Conservation (phyloP, 1,284 basidiomycete species). For the Rhodofomes roseus region DNA sequence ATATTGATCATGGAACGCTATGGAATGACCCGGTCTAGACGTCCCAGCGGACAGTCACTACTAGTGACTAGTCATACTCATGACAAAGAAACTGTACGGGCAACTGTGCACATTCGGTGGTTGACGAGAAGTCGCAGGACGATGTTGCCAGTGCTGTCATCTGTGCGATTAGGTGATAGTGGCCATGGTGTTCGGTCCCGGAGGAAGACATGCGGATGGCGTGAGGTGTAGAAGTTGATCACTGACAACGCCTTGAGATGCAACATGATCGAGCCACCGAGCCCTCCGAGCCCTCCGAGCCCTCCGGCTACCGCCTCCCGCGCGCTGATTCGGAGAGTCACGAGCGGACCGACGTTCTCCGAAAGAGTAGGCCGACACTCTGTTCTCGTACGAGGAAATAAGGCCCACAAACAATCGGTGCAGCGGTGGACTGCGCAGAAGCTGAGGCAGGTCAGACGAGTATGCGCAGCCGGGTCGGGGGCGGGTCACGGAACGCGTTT, state of each 20-base stretch:
- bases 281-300: no score
- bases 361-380: background rate
- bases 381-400: background rate
- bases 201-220: background rate
- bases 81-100: background rate
- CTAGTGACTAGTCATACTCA: background rate
- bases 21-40: background rate
- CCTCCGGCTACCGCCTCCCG: background rate
- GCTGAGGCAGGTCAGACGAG: background rate
- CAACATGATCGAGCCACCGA: background rate
- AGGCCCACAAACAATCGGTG: background rate
- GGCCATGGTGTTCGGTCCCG: background rate
- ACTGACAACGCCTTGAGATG: background rate
- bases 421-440: background rate
- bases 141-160: background rate
- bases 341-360: background rate
- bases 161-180: background rate
- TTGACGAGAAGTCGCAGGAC: background rate
- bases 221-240: background rate
- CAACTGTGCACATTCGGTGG: background rate
- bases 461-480: background rate
- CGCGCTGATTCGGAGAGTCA: background rate
- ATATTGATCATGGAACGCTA: background rate
- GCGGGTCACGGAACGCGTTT: no score
- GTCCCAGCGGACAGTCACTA: background rate